Conservation (phyloP, 768 basidiomycete genomes). For the Tulasnella sp. region DNA sequence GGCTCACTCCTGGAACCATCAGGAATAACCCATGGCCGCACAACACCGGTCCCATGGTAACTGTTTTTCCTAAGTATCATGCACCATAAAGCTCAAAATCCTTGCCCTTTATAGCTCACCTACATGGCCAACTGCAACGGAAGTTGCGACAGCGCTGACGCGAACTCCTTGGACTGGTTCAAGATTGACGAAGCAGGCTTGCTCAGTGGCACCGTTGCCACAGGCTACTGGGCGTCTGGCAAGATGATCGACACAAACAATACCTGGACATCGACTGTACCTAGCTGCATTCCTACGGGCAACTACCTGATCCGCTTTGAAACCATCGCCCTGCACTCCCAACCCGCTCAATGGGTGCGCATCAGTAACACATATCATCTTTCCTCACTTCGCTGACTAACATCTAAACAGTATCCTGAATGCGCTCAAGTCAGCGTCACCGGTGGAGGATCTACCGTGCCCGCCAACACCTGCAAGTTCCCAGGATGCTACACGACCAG, state of each 20-base stretch:
- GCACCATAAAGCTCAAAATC: neutral
- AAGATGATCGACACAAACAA: constrained; percentile 30
- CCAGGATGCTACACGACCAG: constrained; percentile 24
- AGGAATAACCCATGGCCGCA: constrained; percentile 28
- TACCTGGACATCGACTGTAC: constrained; percentile 26
- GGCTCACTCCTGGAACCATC: neutral
- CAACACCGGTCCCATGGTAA: constrained; percentile 23
- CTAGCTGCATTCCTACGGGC: constrained; percentile 22
- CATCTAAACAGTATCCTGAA: neutral
- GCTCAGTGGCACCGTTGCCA: constrained; percentile 20
- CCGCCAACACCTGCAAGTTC: constrained; percentile 27
- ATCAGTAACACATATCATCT: neutral
- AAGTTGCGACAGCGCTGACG: constrained; percentile 28
- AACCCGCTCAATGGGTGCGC: constrained; percentile 2
- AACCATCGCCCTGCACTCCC: constrained; percentile 21
- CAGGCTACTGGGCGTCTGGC: constrained; percentile 31
- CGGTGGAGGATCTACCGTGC: constrained; percentile 25
- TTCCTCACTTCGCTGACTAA: neutral
- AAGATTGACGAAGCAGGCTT: constrained; percentile 26
- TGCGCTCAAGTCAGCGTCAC: constrained; percentile 28
- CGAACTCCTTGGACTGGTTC: constrained; percentile 23
- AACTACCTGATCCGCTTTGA: constrained; percentile 31
- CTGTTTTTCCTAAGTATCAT: neutral
- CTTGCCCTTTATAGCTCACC: constrained; percentile 17
- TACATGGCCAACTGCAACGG: constrained; percentile 33